Percentiles rank a stretch among this genome's conserved stretches.
Conservation (phyloP, 2,329 filamentous ascomycete species). For the Emergomyces africanus region DNA sequence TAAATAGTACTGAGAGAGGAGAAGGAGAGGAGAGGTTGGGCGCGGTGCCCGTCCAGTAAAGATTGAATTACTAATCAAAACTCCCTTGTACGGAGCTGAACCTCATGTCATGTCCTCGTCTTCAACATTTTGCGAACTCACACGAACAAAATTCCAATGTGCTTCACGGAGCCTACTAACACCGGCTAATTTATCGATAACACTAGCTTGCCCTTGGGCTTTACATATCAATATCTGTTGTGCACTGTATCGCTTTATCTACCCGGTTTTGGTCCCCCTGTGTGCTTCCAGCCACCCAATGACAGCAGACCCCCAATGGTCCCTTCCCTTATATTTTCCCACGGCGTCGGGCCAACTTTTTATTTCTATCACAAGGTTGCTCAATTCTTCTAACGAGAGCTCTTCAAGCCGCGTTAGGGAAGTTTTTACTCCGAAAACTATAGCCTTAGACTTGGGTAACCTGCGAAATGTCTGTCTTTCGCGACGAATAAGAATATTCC, state of each 20-base stretch:
- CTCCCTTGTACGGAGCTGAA: too few species aligned
- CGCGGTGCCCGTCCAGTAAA: too few species aligned
- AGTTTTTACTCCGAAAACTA: conserved; percentile 40
- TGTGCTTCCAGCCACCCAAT: conserved; percentile 18
- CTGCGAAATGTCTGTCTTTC: conserved; percentile 40
- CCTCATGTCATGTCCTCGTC: background rate
- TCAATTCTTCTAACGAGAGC: conserved; percentile 28
- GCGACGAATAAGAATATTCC: conserved; percentile 35
- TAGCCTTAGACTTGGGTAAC: conserved; percentile 31
- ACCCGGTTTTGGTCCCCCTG: background rate
- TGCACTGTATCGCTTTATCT: background rate
- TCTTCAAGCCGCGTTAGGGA: conserved; percentile 31
- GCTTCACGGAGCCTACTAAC: background rate
- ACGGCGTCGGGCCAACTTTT: conserved; percentile 34
- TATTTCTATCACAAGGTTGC: conserved; percentile 32
- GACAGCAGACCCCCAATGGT: conserved; percentile 30
- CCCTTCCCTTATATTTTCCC: conserved; percentile 33
- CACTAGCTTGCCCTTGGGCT: background rate
- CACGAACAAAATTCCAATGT: background rate
- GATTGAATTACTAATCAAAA: background rate
- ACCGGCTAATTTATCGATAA: background rate
- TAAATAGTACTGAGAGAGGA: too few species aligned
- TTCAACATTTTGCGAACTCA: background rate
- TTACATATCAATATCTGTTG: too few species aligned
- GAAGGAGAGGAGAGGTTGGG: too few species aligned